Evolutionary conservation across 73 alveolate genomes (phyloP), one percentile per base, ranked within the genome.

Genomic region (Paraurostyla sp.): DNA sequence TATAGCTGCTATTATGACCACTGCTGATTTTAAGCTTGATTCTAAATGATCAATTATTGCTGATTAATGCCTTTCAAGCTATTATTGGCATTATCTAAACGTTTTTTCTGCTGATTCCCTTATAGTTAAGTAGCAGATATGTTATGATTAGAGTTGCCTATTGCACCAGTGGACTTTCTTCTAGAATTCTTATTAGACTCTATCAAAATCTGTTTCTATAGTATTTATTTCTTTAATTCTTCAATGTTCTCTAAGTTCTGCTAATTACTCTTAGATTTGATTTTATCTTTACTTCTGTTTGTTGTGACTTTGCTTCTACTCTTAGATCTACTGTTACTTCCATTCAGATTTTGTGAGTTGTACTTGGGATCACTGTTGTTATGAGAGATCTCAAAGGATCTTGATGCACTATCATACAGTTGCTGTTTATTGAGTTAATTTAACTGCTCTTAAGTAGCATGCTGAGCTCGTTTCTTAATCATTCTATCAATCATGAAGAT

Each of bases 211-310:
- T 73, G 27, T 35, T 73, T 73, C 50, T 45, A 38, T n/a, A 78
- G 50, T 2, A 78, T 78, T 38, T 78, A 78, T 78, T 78, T 49
- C 68, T 78, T 78, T 1, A 78, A 35, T 20, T 78, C 89, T 54
- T 78, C 89, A 25, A 78, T 54, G n/a, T 78, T 52, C 29, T 49
- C 49, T 16, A 22, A 7, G 11, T 54, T 2, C 40, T 29, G n/a
- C 3, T 36, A 56, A 36, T 58, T 40, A 22, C 29, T 35, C 25
- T 33, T 32, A 6, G 58, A 38, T 40, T 65, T 9, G 6, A 38
- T 3, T 30, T 73, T 73, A 16, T 73, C 87, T 50, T 73, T 73
- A 30, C 87, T 73, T 16, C 87, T 42, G 18, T 27, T 43, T 7
- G 50, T 73, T 50, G 23, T 16, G 7, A 73, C 9, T 50, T 73